Base-by-base conservation (phyloP, 768 basidiomycete genomes). In the Pholiota conissans region DNA sequence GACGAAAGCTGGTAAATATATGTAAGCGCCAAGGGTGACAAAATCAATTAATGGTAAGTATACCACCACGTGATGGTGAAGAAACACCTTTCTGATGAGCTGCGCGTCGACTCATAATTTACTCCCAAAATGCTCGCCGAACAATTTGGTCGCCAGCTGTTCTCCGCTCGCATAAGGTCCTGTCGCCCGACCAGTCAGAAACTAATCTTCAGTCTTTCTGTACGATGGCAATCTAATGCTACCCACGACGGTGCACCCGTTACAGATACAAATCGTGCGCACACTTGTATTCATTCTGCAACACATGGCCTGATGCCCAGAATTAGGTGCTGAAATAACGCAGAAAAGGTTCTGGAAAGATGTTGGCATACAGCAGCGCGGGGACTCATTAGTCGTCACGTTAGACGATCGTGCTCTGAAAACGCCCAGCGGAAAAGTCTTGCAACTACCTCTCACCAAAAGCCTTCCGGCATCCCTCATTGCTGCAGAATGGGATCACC, bases 401-500 rank as follows among this genome's bases (percentile, higher is more conserved):
- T 79, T 98, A 50, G 95, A 97, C 75, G 83, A 82, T 63, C 85
- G 93, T 32, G 77, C 90, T 0, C 79, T 99, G 56, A 96, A 92
- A 71, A 98, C 96, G 11, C 94, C 95, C 0, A 81, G 78, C 0
- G 95, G 95, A n/a, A 84, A 87, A 45, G 80, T 78, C 3, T 73
- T 99, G 28, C 68, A 86, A 32, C 64, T 98, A 13, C 95, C 95
- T 0, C 71, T 74, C 48, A 76, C 82, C 59, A 92, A 91, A 68
- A 69, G 79, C 39, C 74, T 95, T 27, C 79, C 91, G 20, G 94
- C 95, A 1, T 79, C 91, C 1, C 79, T 97, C 56, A 86, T 98
- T 64, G 97, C 95, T 18, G 82, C 90, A 55, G 97, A 99, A 76
- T 99, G 97, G 97, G 95, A 99, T 66, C 90, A 89, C 66, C 96